phyloP scores from a whole-genome alignment of 495 filamentous ascomycete species.

The Bombardia bombarda region DNA sequence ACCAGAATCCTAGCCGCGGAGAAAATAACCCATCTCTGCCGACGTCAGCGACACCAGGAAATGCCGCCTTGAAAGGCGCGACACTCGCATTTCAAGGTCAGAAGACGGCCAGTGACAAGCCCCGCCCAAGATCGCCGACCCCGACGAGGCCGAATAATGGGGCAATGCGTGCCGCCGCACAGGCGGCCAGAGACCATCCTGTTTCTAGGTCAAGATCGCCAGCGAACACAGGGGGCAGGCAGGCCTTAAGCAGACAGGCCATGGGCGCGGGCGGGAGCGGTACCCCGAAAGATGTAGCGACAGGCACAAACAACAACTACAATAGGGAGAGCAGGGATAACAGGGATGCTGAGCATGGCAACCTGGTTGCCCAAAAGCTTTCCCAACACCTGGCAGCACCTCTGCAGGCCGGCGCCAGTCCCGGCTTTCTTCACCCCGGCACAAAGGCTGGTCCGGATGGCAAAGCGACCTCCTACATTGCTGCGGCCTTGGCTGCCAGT shows the following conservation, averaged over 20 bases:
- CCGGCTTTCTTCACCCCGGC: not conserved
- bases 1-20: not conserved
- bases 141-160: conserved; percentile 21
- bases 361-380: conserved; percentile 6
- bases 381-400: conserved; percentile 10
- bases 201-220: conserved; percentile 4
- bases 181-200: conserved; percentile 15
- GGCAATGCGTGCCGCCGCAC: conserved; percentile 43
- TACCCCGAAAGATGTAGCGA: not conserved
- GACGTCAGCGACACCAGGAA: conserved; percentile 1
- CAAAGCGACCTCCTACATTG: conserved; percentile 42
- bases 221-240: not conserved
- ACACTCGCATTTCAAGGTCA: conserved; percentile 36
- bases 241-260: conserved; percentile 2
- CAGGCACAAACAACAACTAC: not conserved
- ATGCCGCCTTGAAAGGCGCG: conserved; percentile 31
- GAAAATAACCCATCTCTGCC: not conserved
- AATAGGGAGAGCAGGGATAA: not conserved
- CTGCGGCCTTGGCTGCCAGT: conserved; percentile 49
- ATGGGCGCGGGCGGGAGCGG: conserved; percentile 7
- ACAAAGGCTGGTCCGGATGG: conserved; percentile 2
- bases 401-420: conserved; percentile 5
- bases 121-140: conserved; percentile 7
- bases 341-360: conserved; percentile 1
- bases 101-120: conserved; percentile 6